Evolutionary conservation across 2,329 filamentous ascomycete species (phyloP).

Genomic region (Fusarium aywerte): DNA sequence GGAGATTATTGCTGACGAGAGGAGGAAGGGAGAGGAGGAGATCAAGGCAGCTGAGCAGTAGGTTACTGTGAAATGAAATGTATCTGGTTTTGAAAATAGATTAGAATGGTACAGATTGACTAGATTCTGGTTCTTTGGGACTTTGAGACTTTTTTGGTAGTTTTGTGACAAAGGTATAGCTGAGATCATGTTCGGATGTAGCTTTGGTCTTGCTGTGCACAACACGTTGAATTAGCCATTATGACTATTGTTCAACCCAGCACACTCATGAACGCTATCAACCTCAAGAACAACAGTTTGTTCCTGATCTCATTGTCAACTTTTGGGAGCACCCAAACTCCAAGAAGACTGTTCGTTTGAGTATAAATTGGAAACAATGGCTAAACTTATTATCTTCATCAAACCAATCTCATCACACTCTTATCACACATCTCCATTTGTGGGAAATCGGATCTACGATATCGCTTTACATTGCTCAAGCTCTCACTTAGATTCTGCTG

Average conservation of each 20-base stretch:
- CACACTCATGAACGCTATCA: neutral
- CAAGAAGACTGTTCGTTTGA: neutral
- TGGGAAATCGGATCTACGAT: neutral
- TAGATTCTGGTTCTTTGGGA: neutral
- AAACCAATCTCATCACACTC: neutral
- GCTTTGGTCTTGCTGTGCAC: no score
- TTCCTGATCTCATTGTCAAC: neutral
- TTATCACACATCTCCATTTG: neutral
- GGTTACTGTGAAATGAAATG: neutral
- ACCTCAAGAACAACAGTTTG: neutral
- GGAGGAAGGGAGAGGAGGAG: constrained; percentile 45
- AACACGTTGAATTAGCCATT: no score
- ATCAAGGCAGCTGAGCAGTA: constrained; percentile 33
- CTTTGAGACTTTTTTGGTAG: neutral
- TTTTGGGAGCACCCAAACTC: neutral
- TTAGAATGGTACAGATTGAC: neutral
- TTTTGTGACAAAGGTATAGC: neutral
- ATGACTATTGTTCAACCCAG: no score
- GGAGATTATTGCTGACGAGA: constrained; percentile 45
- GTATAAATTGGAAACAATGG: constrained; percentile 3
- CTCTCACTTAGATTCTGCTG: neutral
- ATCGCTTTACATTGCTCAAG: neutral
- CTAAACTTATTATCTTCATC: neutral
- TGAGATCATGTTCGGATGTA: no score
- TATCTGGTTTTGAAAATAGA: constrained; percentile 1